Evolutionary conservation across 2,329 filamentous ascomycete genomes (phyloP).

Genomic region (Colletotrichum filicis): DNA sequence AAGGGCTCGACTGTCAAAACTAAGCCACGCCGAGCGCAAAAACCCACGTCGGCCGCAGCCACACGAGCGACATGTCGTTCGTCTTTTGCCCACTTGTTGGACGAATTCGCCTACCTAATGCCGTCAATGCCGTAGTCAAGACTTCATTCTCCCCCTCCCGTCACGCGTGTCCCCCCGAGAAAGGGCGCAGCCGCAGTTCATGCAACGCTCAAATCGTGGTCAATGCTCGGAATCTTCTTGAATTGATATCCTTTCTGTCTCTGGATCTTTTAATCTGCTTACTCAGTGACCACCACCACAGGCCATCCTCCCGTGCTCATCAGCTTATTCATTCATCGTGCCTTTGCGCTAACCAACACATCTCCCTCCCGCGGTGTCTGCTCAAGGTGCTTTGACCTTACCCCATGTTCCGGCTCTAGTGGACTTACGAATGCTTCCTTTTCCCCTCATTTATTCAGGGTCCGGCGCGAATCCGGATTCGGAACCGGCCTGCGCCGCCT

Average conservation of each 20-base stretch:
- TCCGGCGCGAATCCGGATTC: constrained; percentile 46
- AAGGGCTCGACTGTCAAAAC: neutral
- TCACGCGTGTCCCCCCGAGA: neutral
- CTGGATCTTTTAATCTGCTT: neutral
- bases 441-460: constrained; percentile 49
- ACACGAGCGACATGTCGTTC: constrained; percentile 3
- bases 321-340: neutral
- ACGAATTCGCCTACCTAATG: neutral
- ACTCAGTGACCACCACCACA: neutral
- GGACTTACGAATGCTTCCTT: neutral
- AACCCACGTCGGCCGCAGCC: neutral
- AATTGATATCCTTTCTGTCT: too few relatives aligned
- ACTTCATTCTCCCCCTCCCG: neutral
- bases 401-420: neutral
- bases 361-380: neutral
- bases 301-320: neutral
- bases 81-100: neutral
- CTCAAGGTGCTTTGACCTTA: neutral
- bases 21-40: constrained; percentile 7
- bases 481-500: constrained; percentile 57
- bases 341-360: neutral
- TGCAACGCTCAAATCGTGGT: constrained; percentile 19
- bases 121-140: neutral
- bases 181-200: neutral
- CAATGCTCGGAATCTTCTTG: neutral